A percentile compares a stretch with the other conserved stretches of the same genome.
Evolutionary conservation across 2,329 filamentous ascomycete genomes (phyloP).

Genomic region (Huntiella decipiens): DNA sequence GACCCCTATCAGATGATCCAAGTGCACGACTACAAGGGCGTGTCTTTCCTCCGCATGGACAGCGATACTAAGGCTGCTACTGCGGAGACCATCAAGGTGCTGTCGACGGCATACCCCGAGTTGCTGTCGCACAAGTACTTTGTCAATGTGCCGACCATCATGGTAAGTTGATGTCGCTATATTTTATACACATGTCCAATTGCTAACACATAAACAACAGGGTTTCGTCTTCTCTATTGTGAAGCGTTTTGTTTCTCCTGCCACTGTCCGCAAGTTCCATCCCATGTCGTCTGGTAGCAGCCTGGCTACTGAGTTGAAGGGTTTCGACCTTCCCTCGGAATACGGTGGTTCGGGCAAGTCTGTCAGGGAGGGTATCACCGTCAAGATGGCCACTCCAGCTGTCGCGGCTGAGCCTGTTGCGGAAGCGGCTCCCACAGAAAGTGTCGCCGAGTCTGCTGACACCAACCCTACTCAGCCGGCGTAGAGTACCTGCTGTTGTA

Average conservation of each 20-base stretch:
- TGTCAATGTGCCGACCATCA: slow-evolving; percentile 77
- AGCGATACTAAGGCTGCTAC: slow-evolving; percentile 56
- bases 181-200: background rate
- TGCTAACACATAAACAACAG: background rate
- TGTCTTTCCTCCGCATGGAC: slow-evolving; percentile 72
- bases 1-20: slow-evolving; percentile 86
- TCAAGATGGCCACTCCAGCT: slow-evolving; percentile 15
- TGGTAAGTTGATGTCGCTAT: slow-evolving; percentile 24
- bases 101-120: slow-evolving; percentile 74
- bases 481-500: background rate
- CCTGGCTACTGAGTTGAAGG: slow-evolving; percentile 40
- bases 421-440: slow-evolving; percentile 9
- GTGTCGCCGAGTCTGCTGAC: slow-evolving; percentile 8
- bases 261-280: slow-evolving; percentile 63
- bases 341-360: slow-evolving; percentile 57
- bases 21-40: slow-evolving; percentile 79
- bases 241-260: slow-evolving; percentile 54
- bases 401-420: slow-evolving; percentile 5
- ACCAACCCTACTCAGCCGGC: background rate
- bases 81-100: slow-evolving; percentile 62
- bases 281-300: slow-evolving; percentile 55
- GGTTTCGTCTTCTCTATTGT: slow-evolving; percentile 64
- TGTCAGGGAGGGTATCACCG: slow-evolving; percentile 21
- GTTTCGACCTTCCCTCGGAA: slow-evolving; percentile 47
- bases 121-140: slow-evolving; percentile 77